These are phyloP conservation scores for Inga oerstediana DNA, from an alignment of 306 rosid species.

Conservation along the genomic window DNA sequence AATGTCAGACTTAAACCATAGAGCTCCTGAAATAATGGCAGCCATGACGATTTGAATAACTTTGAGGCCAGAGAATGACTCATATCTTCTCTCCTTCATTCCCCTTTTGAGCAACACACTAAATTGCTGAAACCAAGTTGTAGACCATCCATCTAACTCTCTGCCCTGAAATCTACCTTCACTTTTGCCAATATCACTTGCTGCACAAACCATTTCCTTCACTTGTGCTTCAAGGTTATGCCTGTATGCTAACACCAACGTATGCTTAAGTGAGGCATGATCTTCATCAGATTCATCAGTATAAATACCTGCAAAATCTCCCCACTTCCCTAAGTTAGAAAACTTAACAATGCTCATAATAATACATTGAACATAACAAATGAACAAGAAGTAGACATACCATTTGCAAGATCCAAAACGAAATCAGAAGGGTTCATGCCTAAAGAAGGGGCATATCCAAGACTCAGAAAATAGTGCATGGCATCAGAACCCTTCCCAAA, in stretches of 20 bases:
- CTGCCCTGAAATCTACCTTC: constrained; percentile 39
- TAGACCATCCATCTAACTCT: constrained; percentile 52
- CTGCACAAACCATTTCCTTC: constrained; percentile 38
- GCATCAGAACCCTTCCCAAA: constrained; percentile 70
- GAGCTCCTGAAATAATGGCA: constrained; percentile 59
- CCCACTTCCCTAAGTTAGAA: neutral
- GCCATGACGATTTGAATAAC: constrained; percentile 54
- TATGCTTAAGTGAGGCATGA: constrained; percentile 42
- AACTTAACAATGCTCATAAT: neutral
- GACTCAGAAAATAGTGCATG: constrained; percentile 56
- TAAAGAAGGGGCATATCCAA: constrained; percentile 60
- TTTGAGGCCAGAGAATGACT: constrained; percentile 56
- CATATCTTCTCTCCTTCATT: constrained; percentile 63
- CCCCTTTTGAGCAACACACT: constrained; percentile 63
- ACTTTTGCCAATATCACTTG: neutral
- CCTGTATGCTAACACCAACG: constrained; percentile 45
- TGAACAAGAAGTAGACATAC: constrained; percentile 35
- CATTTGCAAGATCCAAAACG: constrained; percentile 79
- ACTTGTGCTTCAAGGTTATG: constrained; percentile 33
- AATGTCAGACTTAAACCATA: constrained; percentile 64
- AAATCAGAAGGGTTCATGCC: constrained; percentile 86
- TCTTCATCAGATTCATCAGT: constrained; percentile 45
- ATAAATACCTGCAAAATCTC: constrained; percentile 46
- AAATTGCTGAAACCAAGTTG: constrained; percentile 77
- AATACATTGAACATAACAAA: neutral